phyloP scores from a whole-genome alignment of 805 yeast genomes.

The Spencermartinsiella europaea region DNA sequence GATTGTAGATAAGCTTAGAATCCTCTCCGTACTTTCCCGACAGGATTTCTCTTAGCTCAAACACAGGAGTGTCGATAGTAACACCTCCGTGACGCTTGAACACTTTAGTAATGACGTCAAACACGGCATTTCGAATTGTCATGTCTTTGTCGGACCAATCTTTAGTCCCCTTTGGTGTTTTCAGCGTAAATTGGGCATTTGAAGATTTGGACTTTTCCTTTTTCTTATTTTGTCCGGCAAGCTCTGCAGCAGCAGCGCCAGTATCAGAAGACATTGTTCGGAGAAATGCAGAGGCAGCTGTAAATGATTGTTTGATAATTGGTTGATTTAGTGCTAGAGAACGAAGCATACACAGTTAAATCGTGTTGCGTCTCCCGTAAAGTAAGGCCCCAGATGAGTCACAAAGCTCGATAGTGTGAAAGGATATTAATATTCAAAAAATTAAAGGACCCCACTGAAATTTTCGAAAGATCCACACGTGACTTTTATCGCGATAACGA shows the following conservation, averaged over 20 bases:
- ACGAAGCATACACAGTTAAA: no score
- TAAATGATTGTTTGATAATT: no score
- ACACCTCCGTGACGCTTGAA: conserved; percentile 98
- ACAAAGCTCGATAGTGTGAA: no score
- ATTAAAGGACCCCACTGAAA: no score
- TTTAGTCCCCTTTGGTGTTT: conserved; percentile 94
- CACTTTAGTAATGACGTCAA: conserved; percentile 60
- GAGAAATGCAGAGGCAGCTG: background rate
- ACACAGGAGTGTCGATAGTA: conserved; percentile 97
- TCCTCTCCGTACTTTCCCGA: conserved; percentile 99
- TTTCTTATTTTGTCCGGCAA: background rate
- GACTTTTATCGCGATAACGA: no score
- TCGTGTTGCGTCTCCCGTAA: no score
- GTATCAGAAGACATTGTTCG: conserved; percentile 4
- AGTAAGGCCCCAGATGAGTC: no score
- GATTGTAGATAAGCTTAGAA: conserved; percentile 89
- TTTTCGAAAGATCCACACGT: no score
- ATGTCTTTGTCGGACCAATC: conserved; percentile 99
- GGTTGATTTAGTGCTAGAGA: no score
- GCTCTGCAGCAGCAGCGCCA: background rate
- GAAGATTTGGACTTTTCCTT: conserved; percentile 9
- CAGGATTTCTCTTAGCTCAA: conserved; percentile 89
- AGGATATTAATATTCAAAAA: no score
- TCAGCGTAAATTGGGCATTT: conserved; percentile 58
- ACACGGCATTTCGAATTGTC: conserved; percentile 88